Base-by-base conservation (phyloP, 2,329 filamentous ascomycete genomes). In the Sclerotinia borealis region DNA sequence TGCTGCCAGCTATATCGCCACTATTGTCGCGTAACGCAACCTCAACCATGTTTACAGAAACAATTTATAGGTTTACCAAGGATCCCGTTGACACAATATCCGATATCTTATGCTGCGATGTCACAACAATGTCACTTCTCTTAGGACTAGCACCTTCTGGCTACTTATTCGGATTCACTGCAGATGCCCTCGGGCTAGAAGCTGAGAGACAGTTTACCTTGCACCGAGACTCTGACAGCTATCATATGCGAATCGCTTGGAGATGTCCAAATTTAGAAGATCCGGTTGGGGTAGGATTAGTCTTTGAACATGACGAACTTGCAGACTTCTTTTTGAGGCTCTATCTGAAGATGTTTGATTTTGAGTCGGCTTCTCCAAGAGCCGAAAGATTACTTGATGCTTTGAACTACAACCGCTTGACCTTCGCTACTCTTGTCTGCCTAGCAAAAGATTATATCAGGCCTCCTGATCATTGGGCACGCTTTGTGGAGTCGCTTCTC, bases 41-140 rank as follows among this genome's bases (percentile, higher is more conserved):
- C 17, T 51, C 64, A 25, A 63, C 27, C 29, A 11, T 67, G 1
- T 66, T 63, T 43, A 67, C 62, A 0, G 64, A 66, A n/a, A 63
- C 41, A 8, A 31, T 66, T 15, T 39, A 7, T n/a, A 43, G 17
- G 2, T 25, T 27, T 36, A 22, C 45, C 11, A 17, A 49, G 11
- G 36, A 60, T 11, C 36, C 47, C 6, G 48, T 17, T 11, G 47
- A 41, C 1, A 39, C 19, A 1, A 7, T 60, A 29, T 51, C 45
- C 3, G 22, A 31, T n/a, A 36, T 51, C 4, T 41, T 60, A 25
- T 60, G 58, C 19, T 60, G 34, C 6, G 36, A 66, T 39, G 49
- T 65, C 13, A 61, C 66, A 5, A 64, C 66, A 2, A 48, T 66
- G 34, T 63, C 66, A 25, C 41, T 59, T 8, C 62, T 67, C 9